A percentile compares a stretch with the other conserved stretches of the same genome.
Conservation (phyloP, 2,329 filamentous ascomycete genomes). For the Fusarium temperatum region DNA sequence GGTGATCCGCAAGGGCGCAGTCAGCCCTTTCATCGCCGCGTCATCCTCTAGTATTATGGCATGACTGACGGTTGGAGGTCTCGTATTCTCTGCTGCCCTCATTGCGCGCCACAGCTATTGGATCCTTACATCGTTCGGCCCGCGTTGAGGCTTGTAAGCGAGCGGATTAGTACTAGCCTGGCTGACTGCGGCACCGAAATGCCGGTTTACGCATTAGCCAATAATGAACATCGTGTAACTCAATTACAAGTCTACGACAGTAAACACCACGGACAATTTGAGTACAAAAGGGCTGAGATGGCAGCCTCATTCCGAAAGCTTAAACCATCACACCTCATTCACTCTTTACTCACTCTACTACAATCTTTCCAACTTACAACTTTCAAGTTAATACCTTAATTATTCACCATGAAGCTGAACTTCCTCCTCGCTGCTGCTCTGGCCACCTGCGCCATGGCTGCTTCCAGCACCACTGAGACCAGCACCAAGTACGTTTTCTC, state of each 20-base stretch:
- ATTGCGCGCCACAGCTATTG: not conserved
- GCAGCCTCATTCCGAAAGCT: not conserved
- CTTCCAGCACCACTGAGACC: conserved; percentile 2
- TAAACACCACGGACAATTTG: not conserved
- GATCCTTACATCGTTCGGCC: not conserved
- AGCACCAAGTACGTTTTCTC: not conserved
- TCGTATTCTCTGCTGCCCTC: not conserved
- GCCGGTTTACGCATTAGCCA: conserved; percentile 19
- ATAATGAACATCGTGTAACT: not conserved
- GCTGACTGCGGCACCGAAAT: conserved; percentile 6
- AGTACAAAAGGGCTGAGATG: not conserved
- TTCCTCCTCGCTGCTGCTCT: conserved; percentile 9
- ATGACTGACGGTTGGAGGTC: not conserved
- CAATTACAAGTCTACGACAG: not conserved
- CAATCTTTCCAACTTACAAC: not conserved
- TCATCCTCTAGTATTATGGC: not conserved
- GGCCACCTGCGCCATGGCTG: not conserved
- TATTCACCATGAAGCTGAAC: conserved; percentile 20
- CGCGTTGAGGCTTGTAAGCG: not conserved
- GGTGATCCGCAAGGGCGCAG: not conserved
- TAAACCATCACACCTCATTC: not conserved
- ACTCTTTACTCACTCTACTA: not conserved
- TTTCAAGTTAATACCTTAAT: not conserved
- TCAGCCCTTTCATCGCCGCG: not conserved
- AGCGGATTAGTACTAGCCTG: not conserved